Evolutionary conservation across 2,329 filamentous ascomycete species (phyloP).

Genomic region (Ophioceras dolichostomum): DNA sequence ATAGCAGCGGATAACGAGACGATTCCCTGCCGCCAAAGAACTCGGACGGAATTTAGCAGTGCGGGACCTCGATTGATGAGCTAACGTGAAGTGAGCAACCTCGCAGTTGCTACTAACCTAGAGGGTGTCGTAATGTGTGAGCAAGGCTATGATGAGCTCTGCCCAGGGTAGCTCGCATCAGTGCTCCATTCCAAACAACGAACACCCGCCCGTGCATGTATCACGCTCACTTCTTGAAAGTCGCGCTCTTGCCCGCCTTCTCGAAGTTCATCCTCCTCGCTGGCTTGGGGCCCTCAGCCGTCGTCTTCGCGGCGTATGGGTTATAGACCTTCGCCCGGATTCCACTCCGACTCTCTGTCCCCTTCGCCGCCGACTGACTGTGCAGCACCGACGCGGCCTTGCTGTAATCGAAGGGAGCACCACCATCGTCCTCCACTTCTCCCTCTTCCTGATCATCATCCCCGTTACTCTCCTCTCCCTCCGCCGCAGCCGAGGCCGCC

Average conservation of each 20-base stretch:
- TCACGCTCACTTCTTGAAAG: conserved; percentile 25
- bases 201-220: too few species aligned
- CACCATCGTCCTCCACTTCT: conserved; percentile 14
- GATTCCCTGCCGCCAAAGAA: too few species aligned
- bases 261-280: conserved; percentile 18
- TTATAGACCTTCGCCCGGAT: conserved; percentile 17
- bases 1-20: too few species aligned
- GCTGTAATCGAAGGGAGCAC: conserved; percentile 24
- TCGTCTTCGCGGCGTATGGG: conserved; percentile 16
- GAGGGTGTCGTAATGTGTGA: too few species aligned
- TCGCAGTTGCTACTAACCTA: too few species aligned
- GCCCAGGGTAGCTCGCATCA: too few species aligned
- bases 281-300: conserved; percentile 15
- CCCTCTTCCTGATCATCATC: conserved; percentile 9
- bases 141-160: too few species aligned
- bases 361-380: conserved; percentile 10
- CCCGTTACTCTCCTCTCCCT: conserved; percentile 6
- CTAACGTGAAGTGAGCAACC: too few species aligned
- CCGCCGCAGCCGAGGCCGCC: conserved; percentile 7
- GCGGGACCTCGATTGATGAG: too few species aligned
- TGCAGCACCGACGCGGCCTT: conserved; percentile 19
- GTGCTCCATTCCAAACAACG: too few species aligned
- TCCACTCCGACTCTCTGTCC: conserved; percentile 4
- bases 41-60: too few species aligned
- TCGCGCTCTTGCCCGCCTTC: conserved; percentile 20